Evolutionary conservation across 257 asterid species (phyloP).

Genomic region (Jaltomata sinuosa): DNA sequence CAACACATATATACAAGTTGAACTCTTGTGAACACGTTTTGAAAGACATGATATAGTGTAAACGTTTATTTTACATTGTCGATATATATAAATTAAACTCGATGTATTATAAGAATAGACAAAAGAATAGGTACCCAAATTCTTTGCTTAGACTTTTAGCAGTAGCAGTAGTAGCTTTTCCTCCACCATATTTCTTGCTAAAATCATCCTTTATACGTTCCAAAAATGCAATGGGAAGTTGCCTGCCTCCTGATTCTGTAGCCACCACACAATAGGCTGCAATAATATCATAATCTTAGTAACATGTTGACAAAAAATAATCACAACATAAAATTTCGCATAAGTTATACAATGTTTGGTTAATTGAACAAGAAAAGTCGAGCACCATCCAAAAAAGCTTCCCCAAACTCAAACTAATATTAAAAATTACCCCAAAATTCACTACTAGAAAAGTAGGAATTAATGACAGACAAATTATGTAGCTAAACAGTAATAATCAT

Average conservation of each 20-base stretch:
- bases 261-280: conserved; percentile 56
- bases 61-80: background rate
- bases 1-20: background rate
- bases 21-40: background rate
- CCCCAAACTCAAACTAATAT: background rate
- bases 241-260: conserved; percentile 42
- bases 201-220: conserved; percentile 47
- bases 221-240: conserved; percentile 36
- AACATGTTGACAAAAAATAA: too few relatives aligned
- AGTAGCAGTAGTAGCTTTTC: conserved; percentile 35
- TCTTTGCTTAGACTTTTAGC: conserved; percentile 39
- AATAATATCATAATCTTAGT: too few relatives aligned
- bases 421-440: background rate
- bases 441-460: too few relatives aligned
- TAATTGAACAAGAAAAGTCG: background rate
- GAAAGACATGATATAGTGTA: background rate
- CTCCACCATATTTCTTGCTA: conserved; percentile 35
- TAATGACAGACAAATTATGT: too few relatives aligned
- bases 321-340: background rate
- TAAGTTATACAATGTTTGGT: background rate
- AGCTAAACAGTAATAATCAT: too few relatives aligned
- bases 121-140: conserved; percentile 26
- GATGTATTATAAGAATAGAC: background rate
- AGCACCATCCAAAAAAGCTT: background rate
- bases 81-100: background rate